Evolutionary conservation across 2,329 filamentous ascomycete species (phyloP), one percentile per base, ranked within the genome.

Genomic region (Fusarium piperis): DNA sequence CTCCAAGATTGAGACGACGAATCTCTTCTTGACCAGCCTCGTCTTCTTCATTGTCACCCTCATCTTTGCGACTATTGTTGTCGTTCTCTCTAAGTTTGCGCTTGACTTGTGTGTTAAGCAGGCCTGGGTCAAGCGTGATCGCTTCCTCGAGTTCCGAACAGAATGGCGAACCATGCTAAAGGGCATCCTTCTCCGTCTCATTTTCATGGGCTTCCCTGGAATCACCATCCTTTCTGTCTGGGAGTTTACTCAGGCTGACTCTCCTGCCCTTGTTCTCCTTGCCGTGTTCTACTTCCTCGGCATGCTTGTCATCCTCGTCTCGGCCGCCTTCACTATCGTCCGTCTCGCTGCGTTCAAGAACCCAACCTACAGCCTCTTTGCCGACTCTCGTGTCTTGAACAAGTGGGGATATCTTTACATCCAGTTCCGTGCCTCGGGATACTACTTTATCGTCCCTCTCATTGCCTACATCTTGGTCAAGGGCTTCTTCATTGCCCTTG

Each of bases 351-450:
- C 97, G 89, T 94, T 97, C 87, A 94, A 94, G 83, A 98, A 97
- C 84, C 94, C 95, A 12, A 94, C 95, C 23, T 97, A 97, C 81
- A 97, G 97, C 75, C 90, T 98, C 64, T 98, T 97, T 84, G 97
- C 95, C 2, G 94, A 98, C 78, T 94, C 95, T 11, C 89, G 93
- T 67, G 91, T 93, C 58, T 88, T 98, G 71, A 97, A 98, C 88
- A 97, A 97, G 83, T 98, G 95, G 95, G 95, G 95, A 16, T 98
- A 98, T 85, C 88, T 98, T 71, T 98, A 98, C 79, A 94, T 98
- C 30, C 95, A 97, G 81, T 98, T 97, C 87, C 93, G 95, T 77
- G 95, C 95, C 30, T 95, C 94, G 1, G 94, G 94, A 39, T 98
- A 97, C 87, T 98, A 96, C 85, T 98, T 95, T 81, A 93, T 98